Conservation (phyloP, 345 rosid species). For the Raphanus sativus region DNA sequence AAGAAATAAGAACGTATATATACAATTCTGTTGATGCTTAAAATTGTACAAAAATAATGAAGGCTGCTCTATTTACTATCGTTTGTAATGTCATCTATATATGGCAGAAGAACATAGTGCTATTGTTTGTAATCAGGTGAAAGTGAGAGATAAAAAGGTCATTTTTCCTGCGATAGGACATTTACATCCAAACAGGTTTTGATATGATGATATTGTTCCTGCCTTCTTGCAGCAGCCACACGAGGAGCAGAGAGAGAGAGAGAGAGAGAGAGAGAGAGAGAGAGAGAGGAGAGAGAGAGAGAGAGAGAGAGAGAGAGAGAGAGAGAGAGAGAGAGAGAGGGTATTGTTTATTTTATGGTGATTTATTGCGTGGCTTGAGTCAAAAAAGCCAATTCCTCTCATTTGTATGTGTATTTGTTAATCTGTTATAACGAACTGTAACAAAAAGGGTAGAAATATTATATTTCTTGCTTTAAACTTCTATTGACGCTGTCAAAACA, state of each 20-base stretch:
- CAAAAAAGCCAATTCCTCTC: background rate
- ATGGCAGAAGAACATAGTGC: background rate
- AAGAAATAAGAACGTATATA: too few species aligned
- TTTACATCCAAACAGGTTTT: too few species aligned
- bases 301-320: too few species aligned
- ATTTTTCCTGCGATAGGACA: too few species aligned
- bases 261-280: too few species aligned
- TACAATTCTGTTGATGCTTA: too few species aligned
- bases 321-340: too few species aligned
- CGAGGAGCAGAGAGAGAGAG: background rate
- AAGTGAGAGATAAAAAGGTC: too few species aligned
- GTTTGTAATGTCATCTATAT: background rate
- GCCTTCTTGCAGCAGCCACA: background rate
- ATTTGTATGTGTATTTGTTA: background rate
- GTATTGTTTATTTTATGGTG: background rate
- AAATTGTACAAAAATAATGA: background rate
- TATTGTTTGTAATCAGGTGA: background rate
- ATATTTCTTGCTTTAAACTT: background rate
- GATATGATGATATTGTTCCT: background rate
- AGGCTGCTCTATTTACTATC: background rate
- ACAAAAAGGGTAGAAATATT: background rate
- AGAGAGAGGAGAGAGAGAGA: too few species aligned
- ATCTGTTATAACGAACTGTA: background rate
- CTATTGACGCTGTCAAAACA: background rate
- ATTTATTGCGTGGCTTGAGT: background rate